Conservation (phyloP, 2,329 filamentous ascomycete species). For the Waltergamsia citrina region DNA sequence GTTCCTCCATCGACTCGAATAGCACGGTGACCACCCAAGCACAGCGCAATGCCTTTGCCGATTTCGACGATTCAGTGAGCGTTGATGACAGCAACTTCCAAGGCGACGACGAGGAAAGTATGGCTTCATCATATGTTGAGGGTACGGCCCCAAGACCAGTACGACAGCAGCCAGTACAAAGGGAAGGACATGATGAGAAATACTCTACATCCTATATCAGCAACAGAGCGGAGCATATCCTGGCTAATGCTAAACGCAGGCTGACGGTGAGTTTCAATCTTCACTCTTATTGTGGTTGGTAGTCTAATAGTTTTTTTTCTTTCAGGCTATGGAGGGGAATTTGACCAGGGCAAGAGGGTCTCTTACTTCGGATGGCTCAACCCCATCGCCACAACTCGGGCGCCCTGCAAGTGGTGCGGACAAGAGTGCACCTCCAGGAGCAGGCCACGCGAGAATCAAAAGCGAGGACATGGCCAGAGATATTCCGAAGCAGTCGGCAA, state of each 20-base stretch:
- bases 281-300: no score
- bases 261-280: slow-evolving; percentile 53
- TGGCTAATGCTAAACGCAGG: slow-evolving; percentile 85
- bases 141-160: slow-evolving; percentile 22
- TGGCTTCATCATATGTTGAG: slow-evolving; percentile 46
- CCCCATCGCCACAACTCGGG: slow-evolving; percentile 38
- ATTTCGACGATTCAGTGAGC: slow-evolving; percentile 53
- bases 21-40: slow-evolving; percentile 50
- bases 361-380: slow-evolving; percentile 42
- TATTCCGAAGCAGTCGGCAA: slow-evolving; percentile 9
- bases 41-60: slow-evolving; percentile 39
- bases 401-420: slow-evolving; percentile 15
- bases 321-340: slow-evolving; percentile 87
- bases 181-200: slow-evolving; percentile 35
- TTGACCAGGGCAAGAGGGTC: slow-evolving; percentile 68
- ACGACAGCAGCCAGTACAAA: not conserved
- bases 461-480: slow-evolving; percentile 17
- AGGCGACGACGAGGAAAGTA: slow-evolving; percentile 58
- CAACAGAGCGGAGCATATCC: slow-evolving; percentile 76
- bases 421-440: slow-evolving; percentile 7
- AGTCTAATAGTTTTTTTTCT: slow-evolving; percentile 7
- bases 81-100: slow-evolving; percentile 57
- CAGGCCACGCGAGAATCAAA: slow-evolving; percentile 17
- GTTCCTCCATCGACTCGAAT: slow-evolving; percentile 48
- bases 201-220: slow-evolving; percentile 69